Evolutionary conservation across 352 stramenopile genomes (phyloP).

Genomic region (Phytophthora sp.): DNA sequence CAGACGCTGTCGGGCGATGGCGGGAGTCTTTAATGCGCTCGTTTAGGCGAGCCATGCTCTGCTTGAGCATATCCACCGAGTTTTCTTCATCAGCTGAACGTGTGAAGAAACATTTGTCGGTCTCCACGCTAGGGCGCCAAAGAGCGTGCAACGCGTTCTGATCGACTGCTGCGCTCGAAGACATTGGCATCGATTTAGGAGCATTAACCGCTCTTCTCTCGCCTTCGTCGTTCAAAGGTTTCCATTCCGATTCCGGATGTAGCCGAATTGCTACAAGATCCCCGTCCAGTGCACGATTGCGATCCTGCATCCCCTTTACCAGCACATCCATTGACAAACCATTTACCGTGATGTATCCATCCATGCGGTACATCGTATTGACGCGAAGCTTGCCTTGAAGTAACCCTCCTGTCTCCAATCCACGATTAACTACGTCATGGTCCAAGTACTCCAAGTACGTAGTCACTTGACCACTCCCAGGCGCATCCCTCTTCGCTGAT

Average conservation of each 20-base stretch:
- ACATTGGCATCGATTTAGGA: constrained; percentile 23
- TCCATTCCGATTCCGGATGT: constrained; percentile 61
- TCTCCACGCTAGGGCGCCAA: constrained; percentile 53
- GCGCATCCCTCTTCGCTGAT: constrained; percentile 10
- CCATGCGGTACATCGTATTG: constrained; percentile 71
- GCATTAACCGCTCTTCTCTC: constrained; percentile 6
- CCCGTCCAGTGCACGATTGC: constrained; percentile 83
- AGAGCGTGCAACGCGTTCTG: constrained; percentile 49
- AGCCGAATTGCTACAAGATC: constrained; percentile 80
- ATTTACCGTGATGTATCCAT: constrained; percentile 82
- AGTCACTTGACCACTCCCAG: constrained; percentile 14
- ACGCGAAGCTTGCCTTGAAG: constrained; percentile 78
- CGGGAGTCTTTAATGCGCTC: constrained; percentile 37
- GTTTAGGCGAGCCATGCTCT: constrained; percentile 35
- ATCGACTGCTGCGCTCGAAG: constrained; percentile 36
- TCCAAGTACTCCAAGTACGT: constrained; percentile 52
- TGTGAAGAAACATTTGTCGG: constrained; percentile 41
- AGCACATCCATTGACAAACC: constrained; percentile 78
- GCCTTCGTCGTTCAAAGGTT: constrained; percentile 40
- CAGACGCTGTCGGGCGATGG: constrained; percentile 63
- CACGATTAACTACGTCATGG: constrained; percentile 36
- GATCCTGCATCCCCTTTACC: constrained; percentile 69
- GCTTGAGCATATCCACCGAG: constrained; percentile 36
- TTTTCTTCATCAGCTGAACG: constrained; percentile 17
- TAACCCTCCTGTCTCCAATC: constrained; percentile 44